Evolutionary conservation across 441 rosid species (phyloP).

Genomic region (Eutrema salsugineum): DNA sequence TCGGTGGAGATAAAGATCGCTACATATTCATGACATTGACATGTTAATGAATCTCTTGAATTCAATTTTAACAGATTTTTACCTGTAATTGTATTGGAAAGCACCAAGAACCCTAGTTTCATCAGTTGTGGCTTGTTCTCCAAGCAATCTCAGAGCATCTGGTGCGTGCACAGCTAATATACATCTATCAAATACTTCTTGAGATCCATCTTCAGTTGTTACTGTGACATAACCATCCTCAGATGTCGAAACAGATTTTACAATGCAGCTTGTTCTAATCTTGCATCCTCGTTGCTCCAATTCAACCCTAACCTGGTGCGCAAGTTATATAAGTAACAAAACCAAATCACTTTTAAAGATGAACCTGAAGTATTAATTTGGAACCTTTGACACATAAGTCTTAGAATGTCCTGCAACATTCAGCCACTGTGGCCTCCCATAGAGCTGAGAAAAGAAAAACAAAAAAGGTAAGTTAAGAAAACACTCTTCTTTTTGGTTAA

Average conservation of each 20-base stretch:
- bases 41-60: neutral
- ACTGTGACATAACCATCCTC: conserved; percentile 41
- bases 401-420: conserved; percentile 58
- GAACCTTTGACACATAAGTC: conserved; percentile 58
- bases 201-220: conserved; percentile 38
- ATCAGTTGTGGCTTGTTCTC: conserved; percentile 57
- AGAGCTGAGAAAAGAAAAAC: conserved; percentile 41
- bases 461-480: neutral
- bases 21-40: conserved; percentile 25
- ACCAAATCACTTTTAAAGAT: too few relatives aligned
- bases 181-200: conserved; percentile 45
- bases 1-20: conserved; percentile 70
- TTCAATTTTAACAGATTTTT: neutral
- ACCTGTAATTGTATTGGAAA: conserved; percentile 77
- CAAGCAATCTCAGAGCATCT: conserved; percentile 59
- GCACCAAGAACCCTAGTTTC: conserved; percentile 75
- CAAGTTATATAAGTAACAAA: neutral
- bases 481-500: neutral
- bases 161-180: conserved; percentile 64
- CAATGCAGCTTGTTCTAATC: conserved; percentile 51
- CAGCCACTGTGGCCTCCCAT: conserved; percentile 78
- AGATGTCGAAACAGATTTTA: conserved; percentile 44
- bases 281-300: conserved; percentile 58
- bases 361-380: too few relatives aligned
- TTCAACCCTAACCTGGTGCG: conserved; percentile 48